Conservation (phyloP, 139 green algal genomes). For the Chloropicon primus region DNA sequence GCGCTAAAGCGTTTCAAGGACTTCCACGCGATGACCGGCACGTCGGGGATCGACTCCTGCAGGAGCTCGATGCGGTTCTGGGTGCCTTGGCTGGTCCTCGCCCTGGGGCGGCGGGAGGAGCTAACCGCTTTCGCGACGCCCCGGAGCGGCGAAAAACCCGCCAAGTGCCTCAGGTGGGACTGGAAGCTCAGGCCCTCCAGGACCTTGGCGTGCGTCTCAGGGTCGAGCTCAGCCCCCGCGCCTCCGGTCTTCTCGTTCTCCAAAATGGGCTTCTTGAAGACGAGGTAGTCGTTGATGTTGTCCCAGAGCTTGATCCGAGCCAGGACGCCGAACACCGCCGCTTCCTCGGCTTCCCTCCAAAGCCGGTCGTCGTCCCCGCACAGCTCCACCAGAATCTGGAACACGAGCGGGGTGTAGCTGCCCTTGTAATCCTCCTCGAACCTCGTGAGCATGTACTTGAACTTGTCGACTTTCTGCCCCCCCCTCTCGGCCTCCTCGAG, state of each 20-base stretch:
- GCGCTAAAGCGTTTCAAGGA: not conserved
- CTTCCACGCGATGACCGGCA: not conserved
- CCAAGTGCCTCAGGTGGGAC: not conserved
- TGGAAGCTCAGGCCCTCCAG: not conserved
- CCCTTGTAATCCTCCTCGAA: not conserved
- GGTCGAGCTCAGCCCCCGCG: not conserved
- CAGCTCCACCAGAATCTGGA: not conserved
- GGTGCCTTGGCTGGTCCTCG: too few relatives aligned
- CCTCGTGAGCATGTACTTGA: not conserved
- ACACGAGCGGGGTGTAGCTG: not conserved
- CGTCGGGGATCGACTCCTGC: too few relatives aligned
- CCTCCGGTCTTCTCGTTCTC: not conserved
- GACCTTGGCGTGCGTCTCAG: not conserved
- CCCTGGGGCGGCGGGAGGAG: too few relatives aligned
- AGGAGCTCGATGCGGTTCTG: too few relatives aligned
- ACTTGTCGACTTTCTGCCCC: not conserved
- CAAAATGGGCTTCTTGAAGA: not conserved
- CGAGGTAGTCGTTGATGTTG: not conserved
- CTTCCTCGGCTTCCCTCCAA: not conserved
- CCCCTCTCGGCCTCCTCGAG: not conserved
- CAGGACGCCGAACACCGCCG: not conserved
- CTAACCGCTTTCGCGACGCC: too few relatives aligned
- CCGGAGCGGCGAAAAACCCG: not conserved
- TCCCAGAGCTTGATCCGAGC: not conserved
- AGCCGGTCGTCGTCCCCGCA: not conserved